Base-by-base conservation (phyloP, 352 stramenopile species). In the Globisporangium emineosum region DNA sequence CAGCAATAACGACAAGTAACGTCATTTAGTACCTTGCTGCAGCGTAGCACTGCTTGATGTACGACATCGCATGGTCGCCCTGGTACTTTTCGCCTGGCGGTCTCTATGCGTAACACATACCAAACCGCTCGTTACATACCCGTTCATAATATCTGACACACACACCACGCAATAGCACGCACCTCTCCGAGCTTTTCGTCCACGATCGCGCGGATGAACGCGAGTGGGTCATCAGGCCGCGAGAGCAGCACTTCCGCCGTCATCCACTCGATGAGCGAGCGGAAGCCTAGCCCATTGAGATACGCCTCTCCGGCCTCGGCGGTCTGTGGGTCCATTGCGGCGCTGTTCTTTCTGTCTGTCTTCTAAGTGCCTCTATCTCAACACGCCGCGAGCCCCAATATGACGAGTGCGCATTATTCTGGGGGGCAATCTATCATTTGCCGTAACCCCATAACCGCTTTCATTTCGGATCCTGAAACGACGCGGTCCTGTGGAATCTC, bases 191-290 rank as follows among this genome's bases (percentile, higher is more conserved):
- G 72, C 64, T 97, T 97, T 54, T 96, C 82, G 47, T 94, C 82
- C 17, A 94, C 64, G 43, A 97, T 74, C 13, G 81, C 73, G 25
- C 82, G 78, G 25, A 96, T 78, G 60, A 96, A 97, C 10, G 68
- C 73, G n/a, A 97, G 65, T 19, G 90, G 90, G 63, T 97, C 90
- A 21, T 96, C 84, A 0, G 90, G 88, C 49, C 88, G 77, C 19
- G 85, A 88, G 32, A 96, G 61, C 56, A 97, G 75, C 30, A 86
- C 77, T 57, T 97, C 90, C 1, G 90, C 90, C 29, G 89, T 97
- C 69, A 97, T 70, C 86, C 88, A 97, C 72, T 97, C 90, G 64
- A 96, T 92, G 49, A 97, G 77, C 51, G 88, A 93, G 54, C 90
- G 90, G 65, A 97, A 97, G 60, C 90, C 88, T 64, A 95, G 90